Evolutionary conservation across 2,329 filamentous ascomycete species (phyloP).

Genomic region (Beauveria sp.): DNA sequence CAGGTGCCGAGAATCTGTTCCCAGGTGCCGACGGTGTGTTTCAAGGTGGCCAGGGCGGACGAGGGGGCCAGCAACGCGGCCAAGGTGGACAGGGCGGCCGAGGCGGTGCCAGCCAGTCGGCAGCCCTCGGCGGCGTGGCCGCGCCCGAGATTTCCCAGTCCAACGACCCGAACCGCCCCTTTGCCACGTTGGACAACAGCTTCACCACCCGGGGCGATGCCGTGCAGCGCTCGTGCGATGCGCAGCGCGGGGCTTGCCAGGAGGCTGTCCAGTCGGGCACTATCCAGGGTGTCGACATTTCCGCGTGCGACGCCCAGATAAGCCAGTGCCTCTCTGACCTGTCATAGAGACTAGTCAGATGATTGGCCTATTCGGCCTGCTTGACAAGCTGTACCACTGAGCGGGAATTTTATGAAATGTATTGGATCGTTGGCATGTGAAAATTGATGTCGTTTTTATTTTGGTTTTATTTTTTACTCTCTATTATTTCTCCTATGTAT

Average conservation of each 20-base stretch:
- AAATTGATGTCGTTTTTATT: neutral
- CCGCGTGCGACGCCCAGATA: conserved; percentile 51
- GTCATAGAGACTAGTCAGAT: conserved; percentile 14
- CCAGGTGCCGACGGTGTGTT: too few species aligned
- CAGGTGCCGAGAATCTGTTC: too few species aligned
- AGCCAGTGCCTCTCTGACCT: conserved; percentile 30
- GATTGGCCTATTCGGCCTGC: neutral
- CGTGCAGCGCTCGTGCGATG: conserved; percentile 52
- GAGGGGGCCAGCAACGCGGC: neutral
- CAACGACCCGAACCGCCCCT: conserved; percentile 42
- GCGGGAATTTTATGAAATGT: neutral
- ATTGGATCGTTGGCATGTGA: neutral
- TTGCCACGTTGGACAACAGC: conserved; percentile 47
- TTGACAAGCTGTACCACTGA: neutral
- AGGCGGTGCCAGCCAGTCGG: conserved; percentile 21
- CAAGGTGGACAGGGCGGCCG: conserved; percentile 11
- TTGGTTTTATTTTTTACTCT: conserved; percentile 1
- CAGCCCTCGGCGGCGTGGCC: conserved; percentile 41
- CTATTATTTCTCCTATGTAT: conserved; percentile 5
- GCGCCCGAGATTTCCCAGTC: conserved; percentile 43
- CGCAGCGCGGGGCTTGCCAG: conserved; percentile 55
- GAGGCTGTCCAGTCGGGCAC: conserved; percentile 46
- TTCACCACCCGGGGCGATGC: conserved; percentile 51
- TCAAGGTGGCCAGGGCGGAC: neutral
- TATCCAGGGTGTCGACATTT: conserved; percentile 30